Evolutionary conservation across 192 early-diverging fungal genomes (phyloP), one percentile per base, ranked within the genome.

Genomic region (Podila verticillata): DNA sequence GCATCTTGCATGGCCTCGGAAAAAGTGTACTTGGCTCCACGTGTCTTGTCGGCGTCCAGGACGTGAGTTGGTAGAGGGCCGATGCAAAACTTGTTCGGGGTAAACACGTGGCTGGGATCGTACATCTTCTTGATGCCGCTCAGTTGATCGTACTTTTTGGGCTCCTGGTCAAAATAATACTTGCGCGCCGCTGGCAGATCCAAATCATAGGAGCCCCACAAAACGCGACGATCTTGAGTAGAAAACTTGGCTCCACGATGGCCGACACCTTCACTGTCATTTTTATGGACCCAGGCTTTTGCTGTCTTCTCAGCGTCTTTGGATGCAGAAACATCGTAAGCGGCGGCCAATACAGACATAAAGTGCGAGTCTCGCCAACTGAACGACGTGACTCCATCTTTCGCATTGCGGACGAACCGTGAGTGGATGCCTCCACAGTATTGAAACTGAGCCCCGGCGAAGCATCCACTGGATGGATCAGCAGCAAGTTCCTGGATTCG

Each of bases 61-160:
- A 47, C 44, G 44, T 15, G 44, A 47, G 44, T 15, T 47, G 44
- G 44, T 9, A 47, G 44, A 47, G 44, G 69, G 31, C 69, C 69
- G 28, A 71, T 63, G 69, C 69, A 71, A 63, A 71, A 71, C 62
- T 49, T 71, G 61, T 71, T 71, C n/a, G 60, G 58, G 35, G 69
- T 71, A 58, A 63, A 71, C 61, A 71, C 60, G 28, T 61, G 59
- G 20, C 48, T 56, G 19, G 69, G 69, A 49, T 71, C 69, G 49
- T 34, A 71, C 0, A 0, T 36, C 59, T 70, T 0, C 54, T 68
- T 68, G 56, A 68, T 57, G 1, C 44, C 54, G 69, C 69, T 62
- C 39, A 71, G 44, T 61, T 39, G 9, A 32, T 61, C 48, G 47
- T 71, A 71, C 69, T 71, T 71, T 71, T 9, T 58, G 51, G 32